A percentile compares a stretch with the other conserved stretches of the same genome.
Evolutionary conservation across 192 early-diverging fungal genomes (phyloP).

Genomic region (Endogone sp.): DNA sequence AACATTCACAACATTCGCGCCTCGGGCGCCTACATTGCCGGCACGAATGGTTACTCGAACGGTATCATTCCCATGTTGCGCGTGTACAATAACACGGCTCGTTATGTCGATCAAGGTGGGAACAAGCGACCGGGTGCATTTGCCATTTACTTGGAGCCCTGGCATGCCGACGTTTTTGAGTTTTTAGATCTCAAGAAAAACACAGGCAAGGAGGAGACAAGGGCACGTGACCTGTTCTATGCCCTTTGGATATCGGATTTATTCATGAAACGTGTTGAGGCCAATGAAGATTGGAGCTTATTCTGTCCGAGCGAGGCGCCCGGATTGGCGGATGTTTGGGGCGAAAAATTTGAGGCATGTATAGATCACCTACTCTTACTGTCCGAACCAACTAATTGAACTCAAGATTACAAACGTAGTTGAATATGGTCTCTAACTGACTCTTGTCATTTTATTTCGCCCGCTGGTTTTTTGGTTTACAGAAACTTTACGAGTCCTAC

Average conservation of each 20-base stretch:
- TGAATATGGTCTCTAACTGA: slow-evolving; percentile 2
- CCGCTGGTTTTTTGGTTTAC: neutral
- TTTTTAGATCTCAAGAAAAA: slow-evolving; percentile 97
- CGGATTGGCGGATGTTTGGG: slow-evolving; percentile 88
- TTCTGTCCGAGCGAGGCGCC: slow-evolving; percentile 95
- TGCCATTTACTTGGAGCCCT: slow-evolving; percentile 98
- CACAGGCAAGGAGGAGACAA: slow-evolving; percentile 95
- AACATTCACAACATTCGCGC: slow-evolving; percentile 98
- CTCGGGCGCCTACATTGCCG: slow-evolving; percentile 94
- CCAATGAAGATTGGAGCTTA: slow-evolving; percentile 89
- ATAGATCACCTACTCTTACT: neutral
- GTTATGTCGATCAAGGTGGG: slow-evolving; percentile 99
- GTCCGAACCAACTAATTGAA: too few relatives aligned
- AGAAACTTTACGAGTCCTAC: slow-evolving; percentile 73
- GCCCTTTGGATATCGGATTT: slow-evolving; percentile 97
- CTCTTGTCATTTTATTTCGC: neutral
- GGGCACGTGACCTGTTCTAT: slow-evolving; percentile 97
- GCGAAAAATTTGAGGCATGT: slow-evolving; percentile 84
- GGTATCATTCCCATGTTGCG: slow-evolving; percentile 97
- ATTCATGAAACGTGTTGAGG: slow-evolving; percentile 97
- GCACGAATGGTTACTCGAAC: slow-evolving; percentile 96
- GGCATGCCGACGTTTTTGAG: slow-evolving; percentile 97
- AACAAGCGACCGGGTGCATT: slow-evolving; percentile 98
- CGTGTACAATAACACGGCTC: slow-evolving; percentile 97
- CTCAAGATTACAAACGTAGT: too few relatives aligned